A percentile compares a stretch with the other conserved stretches of the same genome.
Conservation (phyloP, 2,329 filamentous ascomycete genomes). For the Mycosphaerelloides madeirae region DNA sequence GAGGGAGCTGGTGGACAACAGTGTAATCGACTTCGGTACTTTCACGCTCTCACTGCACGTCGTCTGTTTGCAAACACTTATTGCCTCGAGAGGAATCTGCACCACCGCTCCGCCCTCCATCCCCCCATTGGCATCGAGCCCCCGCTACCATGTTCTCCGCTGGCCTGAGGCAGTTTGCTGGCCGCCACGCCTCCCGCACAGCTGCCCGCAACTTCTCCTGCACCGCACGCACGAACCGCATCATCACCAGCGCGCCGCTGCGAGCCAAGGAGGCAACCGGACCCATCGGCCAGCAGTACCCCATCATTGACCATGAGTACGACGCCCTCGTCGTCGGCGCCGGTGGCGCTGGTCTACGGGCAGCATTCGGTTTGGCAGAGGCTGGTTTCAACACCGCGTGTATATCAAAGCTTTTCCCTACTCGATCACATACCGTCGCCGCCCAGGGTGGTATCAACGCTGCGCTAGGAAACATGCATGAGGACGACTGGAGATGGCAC, state of each 20-base stretch:
- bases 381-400: constrained; percentile 86
- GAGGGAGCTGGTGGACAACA: too few species aligned
- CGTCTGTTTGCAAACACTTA: too few species aligned
- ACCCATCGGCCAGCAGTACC: constrained; percentile 84
- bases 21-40: too few species aligned
- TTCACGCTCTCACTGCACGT: too few species aligned
- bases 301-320: constrained; percentile 98
- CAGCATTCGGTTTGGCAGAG: constrained; percentile 80
- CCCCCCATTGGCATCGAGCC: too few species aligned
- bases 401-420: constrained; percentile 81
- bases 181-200: constrained; percentile 35
- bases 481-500: constrained; percentile 98
- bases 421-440: constrained; percentile 78
- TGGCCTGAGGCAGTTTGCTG: constrained; percentile 32
- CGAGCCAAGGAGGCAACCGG: constrained; percentile 90
- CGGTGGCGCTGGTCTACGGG: constrained; percentile 71
- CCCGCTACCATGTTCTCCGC: constrained; percentile 33
- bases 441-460: constrained; percentile 77
- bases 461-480: constrained; percentile 90
- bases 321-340: constrained; percentile 93
- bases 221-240: constrained; percentile 74
- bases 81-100: too few species aligned
- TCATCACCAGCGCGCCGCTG: constrained; percentile 75
- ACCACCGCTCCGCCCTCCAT: too few species aligned
- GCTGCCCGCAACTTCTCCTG: constrained; percentile 69